Evolutionary conservation across 2,329 filamentous ascomycete species (phyloP), one percentile per base, ranked within the genome.

Genomic region (Hypoxylon rubiginosum): DNA sequence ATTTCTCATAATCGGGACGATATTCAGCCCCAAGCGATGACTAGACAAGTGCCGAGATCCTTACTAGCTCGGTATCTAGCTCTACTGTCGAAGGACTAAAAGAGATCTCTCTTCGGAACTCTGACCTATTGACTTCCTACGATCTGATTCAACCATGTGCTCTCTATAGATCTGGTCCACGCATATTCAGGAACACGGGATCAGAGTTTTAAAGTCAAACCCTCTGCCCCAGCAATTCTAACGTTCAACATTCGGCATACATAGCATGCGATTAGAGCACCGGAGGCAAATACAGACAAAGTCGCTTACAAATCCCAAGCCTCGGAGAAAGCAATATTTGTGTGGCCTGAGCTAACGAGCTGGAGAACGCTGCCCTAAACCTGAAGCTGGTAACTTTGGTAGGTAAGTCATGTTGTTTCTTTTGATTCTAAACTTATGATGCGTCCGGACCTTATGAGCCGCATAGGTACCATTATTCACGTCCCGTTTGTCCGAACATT

Each of bases 131-230:
- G 11, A 30, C 28, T 32, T 32, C 17, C 17, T 24, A 45, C 36
- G 17, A 28, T 60, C 51, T 39, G 52, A 45, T 55, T 45, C 11
- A 24, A 15, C 32, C 49, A 19, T 43, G 21, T 34, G 9, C 48
- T 36, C n/a, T 19, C 49, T 24, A 46, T 36, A 36, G 46, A 62
- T 49, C 36, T 49, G 30, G 46, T 28, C 26, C 54, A 30, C 54
- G 32, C 28, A 58, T 62, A 65, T 65, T 58, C 59, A 59, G 61
- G 65, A 65, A 65, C 58, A 55, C 19, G 34, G 30, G 28, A 30
- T 57, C 17, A 34, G 15, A 43, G 39, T 34, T 51, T 51, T n/a
- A 17, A 36, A 26, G 53, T 34, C 7, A 26, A 30, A 24, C 4
- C 53, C 2, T 34, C 13, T 30, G 30, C 32, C 11, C 19, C 32